These are phyloP conservation scores for Zoysia matrella DNA, from an alignment of 202 grass and related monocot genomes.

Conservation along the genomic window DNA sequence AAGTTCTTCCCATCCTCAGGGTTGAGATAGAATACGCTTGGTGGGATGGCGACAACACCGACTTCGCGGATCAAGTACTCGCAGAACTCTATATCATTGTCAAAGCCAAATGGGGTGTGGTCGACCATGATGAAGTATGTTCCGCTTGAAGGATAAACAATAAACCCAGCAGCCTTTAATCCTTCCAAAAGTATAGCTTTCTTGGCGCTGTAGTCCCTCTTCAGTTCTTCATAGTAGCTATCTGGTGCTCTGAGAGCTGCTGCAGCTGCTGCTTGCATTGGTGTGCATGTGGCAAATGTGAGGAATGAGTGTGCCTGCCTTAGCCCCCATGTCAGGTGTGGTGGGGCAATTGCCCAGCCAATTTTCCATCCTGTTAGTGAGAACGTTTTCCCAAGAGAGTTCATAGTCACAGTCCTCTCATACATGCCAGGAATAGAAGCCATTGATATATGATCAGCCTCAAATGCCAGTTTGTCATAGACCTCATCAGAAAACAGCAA, in stretches of 20 bases:
- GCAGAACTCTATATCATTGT: conserved; percentile 82
- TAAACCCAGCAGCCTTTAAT: conserved; percentile 72
- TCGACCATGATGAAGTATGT: conserved; percentile 95
- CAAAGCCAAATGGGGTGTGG: conserved; percentile 88
- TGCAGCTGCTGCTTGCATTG: conserved; percentile 81
- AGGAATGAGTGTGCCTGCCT: conserved; percentile 96
- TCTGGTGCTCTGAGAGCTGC: conserved; percentile 69
- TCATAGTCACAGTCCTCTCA: conserved; percentile 95
- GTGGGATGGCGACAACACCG: conserved; percentile 86
- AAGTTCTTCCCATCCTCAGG: conserved; percentile 93
- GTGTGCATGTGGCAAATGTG: conserved; percentile 88
- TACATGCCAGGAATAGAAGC: conserved; percentile 91
- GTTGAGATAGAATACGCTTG: conserved; percentile 95
- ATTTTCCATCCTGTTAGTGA: conserved; percentile 99
- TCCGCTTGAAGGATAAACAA: conserved; percentile 87
- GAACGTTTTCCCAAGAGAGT: conserved; percentile 98
- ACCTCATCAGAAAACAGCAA: conserved; percentile 93
- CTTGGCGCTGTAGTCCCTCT: conserved; percentile 74
- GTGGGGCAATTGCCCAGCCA: conserved; percentile 92
- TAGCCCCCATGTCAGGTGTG: conserved; percentile 91
- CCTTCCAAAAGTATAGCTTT: conserved; percentile 87
- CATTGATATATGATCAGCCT: conserved; percentile 90
- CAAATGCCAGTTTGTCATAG: conserved; percentile 89
- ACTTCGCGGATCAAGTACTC: conserved; percentile 91
- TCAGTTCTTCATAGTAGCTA: conserved; percentile 86